Conservation (phyloP, 306 rosid genomes). For the Inga oerstediana region DNA sequence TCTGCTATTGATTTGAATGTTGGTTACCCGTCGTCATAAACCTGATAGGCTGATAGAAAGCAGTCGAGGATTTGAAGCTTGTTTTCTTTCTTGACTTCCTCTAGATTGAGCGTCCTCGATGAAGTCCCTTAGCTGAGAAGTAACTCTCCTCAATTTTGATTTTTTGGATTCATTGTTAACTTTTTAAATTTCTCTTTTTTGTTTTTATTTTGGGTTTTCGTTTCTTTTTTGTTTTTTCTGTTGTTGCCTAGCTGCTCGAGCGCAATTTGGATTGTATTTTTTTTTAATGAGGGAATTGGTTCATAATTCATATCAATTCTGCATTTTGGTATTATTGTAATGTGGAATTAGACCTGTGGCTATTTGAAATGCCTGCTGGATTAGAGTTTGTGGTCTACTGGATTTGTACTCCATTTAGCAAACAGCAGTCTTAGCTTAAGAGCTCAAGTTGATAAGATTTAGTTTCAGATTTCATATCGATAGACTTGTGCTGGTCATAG, state of each 20-base stretch:
- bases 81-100: not conserved
- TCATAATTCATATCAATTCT: not conserved
- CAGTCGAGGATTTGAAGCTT: not conserved
- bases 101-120: not conserved
- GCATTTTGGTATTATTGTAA: not conserved
- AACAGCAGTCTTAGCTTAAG: not conserved
- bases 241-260: not conserved
- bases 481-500: not conserved
- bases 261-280: not conserved
- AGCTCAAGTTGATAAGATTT: not conserved
- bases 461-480: not conserved
- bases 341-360: not conserved
- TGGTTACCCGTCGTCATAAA: not conserved
- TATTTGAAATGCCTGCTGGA: slow-evolving; percentile 3
- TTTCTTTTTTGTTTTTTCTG: not conserved
- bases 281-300: not conserved
- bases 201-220: not conserved
- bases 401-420: not conserved
- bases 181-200: not conserved
- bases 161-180: not conserved
- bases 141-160: not conserved
- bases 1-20: not conserved
- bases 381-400: not conserved
- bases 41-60: not conserved
- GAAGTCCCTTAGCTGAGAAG: slow-evolving; percentile 11